A percentile compares a stretch with the other conserved stretches of the same genome.
These are phyloP conservation scores for Globisporangium alternatum DNA, from an alignment of 352 stramenopile species.

Conservation along the genomic window DNA sequence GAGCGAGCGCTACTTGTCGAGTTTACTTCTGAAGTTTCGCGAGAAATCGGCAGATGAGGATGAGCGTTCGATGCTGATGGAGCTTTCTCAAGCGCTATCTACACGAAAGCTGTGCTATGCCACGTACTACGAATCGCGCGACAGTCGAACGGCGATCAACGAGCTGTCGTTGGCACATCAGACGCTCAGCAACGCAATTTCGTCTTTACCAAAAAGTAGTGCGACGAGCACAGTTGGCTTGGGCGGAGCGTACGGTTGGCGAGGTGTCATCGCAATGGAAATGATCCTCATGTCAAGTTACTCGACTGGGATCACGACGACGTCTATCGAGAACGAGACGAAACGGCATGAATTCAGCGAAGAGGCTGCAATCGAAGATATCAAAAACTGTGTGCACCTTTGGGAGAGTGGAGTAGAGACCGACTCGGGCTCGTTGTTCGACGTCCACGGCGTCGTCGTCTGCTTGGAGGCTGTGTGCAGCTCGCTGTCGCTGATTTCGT, in stretches of 20 bases:
- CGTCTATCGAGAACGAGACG: background rate
- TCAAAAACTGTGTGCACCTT: conserved; percentile 42
- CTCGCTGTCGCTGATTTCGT: conserved; percentile 53
- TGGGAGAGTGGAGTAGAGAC: conserved; percentile 16
- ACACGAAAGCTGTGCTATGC: conserved; percentile 35
- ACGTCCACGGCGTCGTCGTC: conserved; percentile 21
- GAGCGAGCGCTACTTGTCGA: conserved; percentile 24
- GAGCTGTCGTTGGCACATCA: conserved; percentile 26
- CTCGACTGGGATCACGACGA: background rate
- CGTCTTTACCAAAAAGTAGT: conserved; percentile 11
- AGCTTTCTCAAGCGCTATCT: conserved; percentile 27
- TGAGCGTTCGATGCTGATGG: conserved; percentile 14
- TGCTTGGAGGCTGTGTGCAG: conserved; percentile 59
- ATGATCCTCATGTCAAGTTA: conserved; percentile 42
- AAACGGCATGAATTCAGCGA: conserved; percentile 21
- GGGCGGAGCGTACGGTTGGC: conserved; percentile 56
- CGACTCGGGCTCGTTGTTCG: conserved; percentile 29
- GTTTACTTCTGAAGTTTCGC: conserved; percentile 22
- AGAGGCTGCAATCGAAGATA: conserved; percentile 38
- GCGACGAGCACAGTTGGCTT: conserved; percentile 25
- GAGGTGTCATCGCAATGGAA: conserved; percentile 57
- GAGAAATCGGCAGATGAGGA: background rate
- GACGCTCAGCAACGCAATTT: conserved; percentile 22
- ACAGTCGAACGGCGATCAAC: conserved; percentile 18
- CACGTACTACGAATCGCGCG: conserved; percentile 28